Evolutionary conservation across 108 stramenopile species (phyloP).

Genomic region (Aurantiochytrium sp.): DNA sequence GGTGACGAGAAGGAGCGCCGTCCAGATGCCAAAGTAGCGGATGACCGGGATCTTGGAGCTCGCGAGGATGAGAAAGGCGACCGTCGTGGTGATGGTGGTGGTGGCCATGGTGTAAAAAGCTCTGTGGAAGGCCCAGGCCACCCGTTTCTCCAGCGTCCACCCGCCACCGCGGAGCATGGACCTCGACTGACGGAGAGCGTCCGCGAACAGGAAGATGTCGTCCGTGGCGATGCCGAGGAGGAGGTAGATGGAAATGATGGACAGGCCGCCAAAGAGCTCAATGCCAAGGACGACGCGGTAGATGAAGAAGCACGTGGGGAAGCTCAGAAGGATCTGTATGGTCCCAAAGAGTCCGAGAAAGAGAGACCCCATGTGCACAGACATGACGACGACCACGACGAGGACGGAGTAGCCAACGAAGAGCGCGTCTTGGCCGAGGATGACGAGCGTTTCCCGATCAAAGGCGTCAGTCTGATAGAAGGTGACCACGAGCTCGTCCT

Average conservation of each 20-base stretch:
- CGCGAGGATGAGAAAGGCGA: constrained; percentile 36
- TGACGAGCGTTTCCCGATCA: too few relatives aligned
- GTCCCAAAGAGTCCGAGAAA: constrained; percentile 9
- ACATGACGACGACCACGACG: neutral
- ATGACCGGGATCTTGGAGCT: constrained; percentile 24
- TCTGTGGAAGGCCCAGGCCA: neutral
- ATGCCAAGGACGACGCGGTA: constrained; percentile 34
- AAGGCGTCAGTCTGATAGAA: too few relatives aligned
- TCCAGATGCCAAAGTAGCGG: constrained; percentile 39
- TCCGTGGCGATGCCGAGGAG: constrained; percentile 40
- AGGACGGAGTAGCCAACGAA: neutral
- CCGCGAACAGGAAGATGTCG: constrained; percentile 33
- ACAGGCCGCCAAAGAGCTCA: constrained; percentile 30
- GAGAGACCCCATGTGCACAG: neutral
- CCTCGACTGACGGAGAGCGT: neutral
- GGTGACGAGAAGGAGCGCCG: constrained; percentile 31
- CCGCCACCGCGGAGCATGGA: neutral
- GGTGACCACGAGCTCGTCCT: too few relatives aligned
- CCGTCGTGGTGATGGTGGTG: constrained; percentile 25
- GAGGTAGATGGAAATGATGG: constrained; percentile 38
- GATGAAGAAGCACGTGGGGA: constrained; percentile 34
- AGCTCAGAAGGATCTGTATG: constrained; percentile 20
- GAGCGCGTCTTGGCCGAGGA: neutral
- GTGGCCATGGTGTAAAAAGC: neutral
- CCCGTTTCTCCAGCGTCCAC: neutral